Conservation (phyloP, 2,329 filamentous ascomycete species). For the Pseudopyricularia cyperi region DNA sequence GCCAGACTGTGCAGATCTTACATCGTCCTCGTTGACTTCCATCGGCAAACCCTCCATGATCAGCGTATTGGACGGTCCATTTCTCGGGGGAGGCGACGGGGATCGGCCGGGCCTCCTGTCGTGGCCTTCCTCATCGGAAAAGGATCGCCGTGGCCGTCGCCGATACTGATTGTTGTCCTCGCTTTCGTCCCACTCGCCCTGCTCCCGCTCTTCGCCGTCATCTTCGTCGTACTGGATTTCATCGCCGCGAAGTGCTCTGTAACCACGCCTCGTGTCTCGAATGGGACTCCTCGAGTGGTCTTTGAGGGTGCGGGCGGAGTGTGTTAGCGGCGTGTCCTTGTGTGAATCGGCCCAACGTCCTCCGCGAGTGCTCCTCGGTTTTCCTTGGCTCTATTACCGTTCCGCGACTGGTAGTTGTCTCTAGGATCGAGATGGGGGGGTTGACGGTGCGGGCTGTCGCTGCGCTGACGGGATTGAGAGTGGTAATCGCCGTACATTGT, state of each 20-base stretch:
- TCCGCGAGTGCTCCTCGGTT: background rate
- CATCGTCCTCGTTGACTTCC: conserved; percentile 35
- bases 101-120: conserved; percentile 3
- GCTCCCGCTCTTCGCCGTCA: background rate
- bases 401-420: conserved; percentile 29
- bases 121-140: background rate
- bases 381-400: conserved; percentile 18
- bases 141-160: background rate
- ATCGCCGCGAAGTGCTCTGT: background rate
- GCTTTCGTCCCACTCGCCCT: background rate
- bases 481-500: conserved; percentile 30
- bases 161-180: background rate
- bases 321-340: conserved; percentile 5
- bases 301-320: conserved; percentile 4
- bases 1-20: conserved; percentile 18
- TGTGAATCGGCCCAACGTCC: background rate
- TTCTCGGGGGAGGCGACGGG: conserved; percentile 4
- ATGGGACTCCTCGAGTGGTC: conserved; percentile 4
- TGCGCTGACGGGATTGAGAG: conserved; percentile 14
- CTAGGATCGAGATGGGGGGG: conserved; percentile 10
- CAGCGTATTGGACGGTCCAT: conserved; percentile 17
- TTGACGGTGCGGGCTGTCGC: conserved; percentile 8
- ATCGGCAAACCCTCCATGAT: conserved; percentile 41
- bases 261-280: background rate
- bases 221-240: conserved; percentile 2